phyloP scores from a whole-genome alignment of 2,329 filamentous ascomycete genomes.

The Fusarium circinatum region DNA sequence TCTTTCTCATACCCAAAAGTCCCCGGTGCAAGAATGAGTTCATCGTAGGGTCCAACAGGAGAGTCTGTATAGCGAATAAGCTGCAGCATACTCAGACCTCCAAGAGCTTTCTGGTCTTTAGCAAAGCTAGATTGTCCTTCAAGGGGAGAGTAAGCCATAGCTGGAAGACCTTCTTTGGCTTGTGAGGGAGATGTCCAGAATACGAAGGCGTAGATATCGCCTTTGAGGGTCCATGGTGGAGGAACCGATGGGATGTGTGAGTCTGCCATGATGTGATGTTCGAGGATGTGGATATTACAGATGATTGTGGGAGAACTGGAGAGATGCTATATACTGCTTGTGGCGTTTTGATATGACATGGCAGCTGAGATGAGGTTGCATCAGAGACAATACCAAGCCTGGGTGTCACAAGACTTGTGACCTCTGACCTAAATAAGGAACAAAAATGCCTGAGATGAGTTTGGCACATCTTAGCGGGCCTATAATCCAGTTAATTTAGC shows the following conservation, averaged over 20 bases:
- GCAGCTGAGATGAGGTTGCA: neutral
- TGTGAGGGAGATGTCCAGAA: constrained; percentile 51
- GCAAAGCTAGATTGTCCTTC: constrained; percentile 55
- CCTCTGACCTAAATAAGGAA: neutral
- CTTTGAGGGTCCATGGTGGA: constrained; percentile 58
- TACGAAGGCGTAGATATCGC: constrained; percentile 56
- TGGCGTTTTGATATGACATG: neutral
- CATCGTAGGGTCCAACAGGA: constrained; percentile 65
- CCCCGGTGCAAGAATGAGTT: constrained; percentile 61
- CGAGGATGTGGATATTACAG: neutral
- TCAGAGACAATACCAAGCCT: neutral
- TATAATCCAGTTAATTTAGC: neutral
- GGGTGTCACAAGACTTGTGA: neutral
- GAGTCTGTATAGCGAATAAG: constrained; percentile 62
- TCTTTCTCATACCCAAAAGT: constrained; percentile 55
- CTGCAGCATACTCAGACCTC: constrained; percentile 61
- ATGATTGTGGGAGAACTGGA: neutral
- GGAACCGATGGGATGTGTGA: constrained; percentile 38
- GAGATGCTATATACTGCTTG: neutral
- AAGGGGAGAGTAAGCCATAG: constrained; percentile 58
- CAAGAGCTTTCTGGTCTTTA: constrained; percentile 51
- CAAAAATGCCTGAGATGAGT: neutral
- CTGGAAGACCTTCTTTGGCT: constrained; percentile 47
- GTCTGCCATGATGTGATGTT: neutral
- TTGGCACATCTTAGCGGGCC: neutral